A percentile compares a stretch with the other conserved stretches of the same genome.
phyloP scores from a whole-genome alignment of 176 grass and related monocot species.

The Bolboschoenus planiculmis region DNA sequence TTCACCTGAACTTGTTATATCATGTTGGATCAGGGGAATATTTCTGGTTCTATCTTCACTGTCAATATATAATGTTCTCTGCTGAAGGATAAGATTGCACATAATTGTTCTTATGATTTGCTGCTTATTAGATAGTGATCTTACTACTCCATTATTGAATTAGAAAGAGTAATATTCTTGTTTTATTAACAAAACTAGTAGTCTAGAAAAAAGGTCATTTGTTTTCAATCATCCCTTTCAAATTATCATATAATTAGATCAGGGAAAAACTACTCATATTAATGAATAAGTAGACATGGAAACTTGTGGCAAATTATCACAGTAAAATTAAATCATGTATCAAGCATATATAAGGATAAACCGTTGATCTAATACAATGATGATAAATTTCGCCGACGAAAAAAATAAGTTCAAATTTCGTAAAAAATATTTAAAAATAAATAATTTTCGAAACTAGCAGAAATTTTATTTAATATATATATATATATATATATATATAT shows the following conservation, averaged over 20 bases:
- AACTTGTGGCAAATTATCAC: background rate
- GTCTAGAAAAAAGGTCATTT: too few species aligned
- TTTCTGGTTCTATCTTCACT: background rate
- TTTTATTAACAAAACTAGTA: background rate
- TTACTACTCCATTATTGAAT: background rate
- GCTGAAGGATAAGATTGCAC: background rate
- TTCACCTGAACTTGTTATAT: background rate
- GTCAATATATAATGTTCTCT: background rate
- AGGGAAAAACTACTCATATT: background rate
- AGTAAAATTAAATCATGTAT: background rate
- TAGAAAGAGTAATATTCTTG: background rate
- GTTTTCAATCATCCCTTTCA: too few species aligned
- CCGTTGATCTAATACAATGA: too few species aligned
- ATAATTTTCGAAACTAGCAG: too few species aligned
- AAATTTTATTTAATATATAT: too few species aligned
- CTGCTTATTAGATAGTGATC: background rate
- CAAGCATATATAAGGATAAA: too few species aligned
- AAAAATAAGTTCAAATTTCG: too few species aligned
- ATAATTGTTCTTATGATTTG: background rate
- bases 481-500: too few species aligned
- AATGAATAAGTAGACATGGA: background rate
- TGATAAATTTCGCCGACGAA: too few species aligned
- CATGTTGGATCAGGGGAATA: slow-evolving; percentile 9
- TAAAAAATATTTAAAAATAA: too few species aligned
- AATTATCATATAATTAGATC: too few species aligned